Conservation (phyloP, 495 filamentous ascomycete species). For the Chaetomidium leptoderma region DNA sequence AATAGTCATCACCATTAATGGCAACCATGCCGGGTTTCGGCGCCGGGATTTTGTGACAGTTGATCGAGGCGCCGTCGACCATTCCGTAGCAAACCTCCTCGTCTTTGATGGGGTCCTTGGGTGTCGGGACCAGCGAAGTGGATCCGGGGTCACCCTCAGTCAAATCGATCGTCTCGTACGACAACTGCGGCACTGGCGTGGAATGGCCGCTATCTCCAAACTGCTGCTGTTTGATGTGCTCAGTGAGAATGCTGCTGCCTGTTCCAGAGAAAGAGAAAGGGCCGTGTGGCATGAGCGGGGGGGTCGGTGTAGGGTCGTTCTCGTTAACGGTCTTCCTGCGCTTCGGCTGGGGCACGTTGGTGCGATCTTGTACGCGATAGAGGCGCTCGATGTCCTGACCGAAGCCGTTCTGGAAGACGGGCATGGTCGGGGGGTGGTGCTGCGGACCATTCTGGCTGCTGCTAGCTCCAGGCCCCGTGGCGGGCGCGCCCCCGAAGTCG, state of each 20-base stretch:
- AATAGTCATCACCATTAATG: slow-evolving; percentile 47
- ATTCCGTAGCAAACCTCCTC: slow-evolving; percentile 82
- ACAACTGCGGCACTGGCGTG: slow-evolving; percentile 16
- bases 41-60: slow-evolving; percentile 60
- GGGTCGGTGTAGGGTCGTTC: slow-evolving; percentile 35
- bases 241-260: slow-evolving; percentile 55
- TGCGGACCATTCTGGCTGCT: slow-evolving; percentile 2
- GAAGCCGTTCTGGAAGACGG: slow-evolving; percentile 36
- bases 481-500: slow-evolving; percentile 21
- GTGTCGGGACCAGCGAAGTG: slow-evolving; percentile 39
- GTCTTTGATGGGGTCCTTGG: slow-evolving; percentile 33
- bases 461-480: neutral
- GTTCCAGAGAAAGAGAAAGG: slow-evolving; percentile 36
- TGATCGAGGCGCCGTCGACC: slow-evolving; percentile 63
- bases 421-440: slow-evolving; percentile 16
- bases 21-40: slow-evolving; percentile 57
- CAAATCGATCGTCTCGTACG: slow-evolving; percentile 60
- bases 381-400: slow-evolving; percentile 59
- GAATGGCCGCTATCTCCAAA: slow-evolving; percentile 35
- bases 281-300: slow-evolving; percentile 18
- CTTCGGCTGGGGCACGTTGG: slow-evolving; percentile 56
- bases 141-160: slow-evolving; percentile 58
- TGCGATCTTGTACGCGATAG: slow-evolving; percentile 66
- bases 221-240: slow-evolving; percentile 57
- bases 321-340: slow-evolving; percentile 56